Conservation (phyloP, 768 basidiomycete species). For the Rhodosporidiobolus sp. region DNA sequence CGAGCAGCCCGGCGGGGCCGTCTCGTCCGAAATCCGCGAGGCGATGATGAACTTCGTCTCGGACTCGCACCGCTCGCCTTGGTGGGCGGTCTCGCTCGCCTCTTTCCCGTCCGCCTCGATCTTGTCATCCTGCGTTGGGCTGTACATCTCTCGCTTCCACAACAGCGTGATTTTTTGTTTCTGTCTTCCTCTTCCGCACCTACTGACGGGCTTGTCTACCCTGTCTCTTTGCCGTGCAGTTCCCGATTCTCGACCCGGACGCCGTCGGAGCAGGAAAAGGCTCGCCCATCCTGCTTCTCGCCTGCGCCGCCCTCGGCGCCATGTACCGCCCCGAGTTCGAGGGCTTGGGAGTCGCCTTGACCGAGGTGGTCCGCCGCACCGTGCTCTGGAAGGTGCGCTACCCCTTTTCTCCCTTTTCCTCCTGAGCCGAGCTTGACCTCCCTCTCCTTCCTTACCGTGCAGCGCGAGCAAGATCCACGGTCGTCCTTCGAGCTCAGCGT, state of each 20-base stretch:
- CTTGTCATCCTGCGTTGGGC: background rate
- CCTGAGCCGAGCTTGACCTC: background rate
- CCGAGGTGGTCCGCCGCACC: background rate
- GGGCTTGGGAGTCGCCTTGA: background rate
- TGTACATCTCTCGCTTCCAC: slow-evolving; percentile 2
- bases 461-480: background rate
- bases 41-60: background rate
- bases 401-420: background rate
- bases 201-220: no score
- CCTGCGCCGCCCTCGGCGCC: slow-evolving; percentile 1
- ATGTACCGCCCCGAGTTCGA: slow-evolving; percentile 8
- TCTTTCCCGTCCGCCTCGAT: slow-evolving; percentile 3
- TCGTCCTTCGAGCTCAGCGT: background rate
- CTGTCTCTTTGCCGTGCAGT: background rate
- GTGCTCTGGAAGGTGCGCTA: background rate
- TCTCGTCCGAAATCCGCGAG: background rate
- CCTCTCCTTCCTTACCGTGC: background rate
- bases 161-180: background rate
- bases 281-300: background rate
- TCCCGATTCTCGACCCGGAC: background rate
- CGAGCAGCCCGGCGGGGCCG: background rate
- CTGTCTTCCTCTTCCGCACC: no score
- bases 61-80: background rate
- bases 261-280: background rate
- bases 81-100: background rate